A percentile compares a stretch with the other conserved stretches of the same genome.
These are phyloP conservation scores for Mycogone perniciosa DNA, from an alignment of 2,329 filamentous ascomycete genomes.

Conservation along the genomic window DNA sequence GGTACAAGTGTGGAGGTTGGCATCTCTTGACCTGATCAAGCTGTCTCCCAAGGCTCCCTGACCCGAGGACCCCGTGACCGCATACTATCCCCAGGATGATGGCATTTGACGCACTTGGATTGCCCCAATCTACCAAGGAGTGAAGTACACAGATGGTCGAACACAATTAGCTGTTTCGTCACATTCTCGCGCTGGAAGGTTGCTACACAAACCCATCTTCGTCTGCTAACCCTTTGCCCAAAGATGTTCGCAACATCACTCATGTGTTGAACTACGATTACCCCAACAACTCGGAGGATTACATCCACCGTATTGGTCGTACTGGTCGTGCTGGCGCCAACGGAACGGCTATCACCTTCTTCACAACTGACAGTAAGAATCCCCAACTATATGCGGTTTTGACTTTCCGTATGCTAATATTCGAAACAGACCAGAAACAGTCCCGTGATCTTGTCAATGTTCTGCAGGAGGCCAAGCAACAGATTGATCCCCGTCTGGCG, in stretches of 20 bases:
- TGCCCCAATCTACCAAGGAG: conserved; percentile 53
- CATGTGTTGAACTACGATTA: conserved; percentile 99
- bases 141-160: conserved; percentile 45
- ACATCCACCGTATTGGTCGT: conserved; percentile 94
- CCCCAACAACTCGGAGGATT: conserved; percentile 98
- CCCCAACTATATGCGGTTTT: background rate
- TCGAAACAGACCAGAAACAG: conserved; percentile 69
- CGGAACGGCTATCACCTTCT: conserved; percentile 95
- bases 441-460: conserved; percentile 93
- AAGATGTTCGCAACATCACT: conserved; percentile 99
- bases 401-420: conserved; percentile 28
- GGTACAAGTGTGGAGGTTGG: conserved; percentile 72
- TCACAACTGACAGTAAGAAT: conserved; percentile 96
- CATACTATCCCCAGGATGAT: conserved; percentile 40
- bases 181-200: conserved; percentile 52
- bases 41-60: conserved; percentile 52
- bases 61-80: conserved; percentile 51
- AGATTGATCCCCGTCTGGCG: conserved; percentile 88
- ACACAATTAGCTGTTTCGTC: conserved; percentile 43
- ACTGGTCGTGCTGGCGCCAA: conserved; percentile 91
- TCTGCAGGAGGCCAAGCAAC: conserved; percentile 93
- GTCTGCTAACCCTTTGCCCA: conserved; percentile 68
- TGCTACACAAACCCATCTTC: conserved; percentile 50
- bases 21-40: conserved; percentile 76
- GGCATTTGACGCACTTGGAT: conserved; percentile 52